Base-by-base conservation (phyloP, 2,329 filamentous ascomycete genomes). In the Laburnicola sp. region DNA sequence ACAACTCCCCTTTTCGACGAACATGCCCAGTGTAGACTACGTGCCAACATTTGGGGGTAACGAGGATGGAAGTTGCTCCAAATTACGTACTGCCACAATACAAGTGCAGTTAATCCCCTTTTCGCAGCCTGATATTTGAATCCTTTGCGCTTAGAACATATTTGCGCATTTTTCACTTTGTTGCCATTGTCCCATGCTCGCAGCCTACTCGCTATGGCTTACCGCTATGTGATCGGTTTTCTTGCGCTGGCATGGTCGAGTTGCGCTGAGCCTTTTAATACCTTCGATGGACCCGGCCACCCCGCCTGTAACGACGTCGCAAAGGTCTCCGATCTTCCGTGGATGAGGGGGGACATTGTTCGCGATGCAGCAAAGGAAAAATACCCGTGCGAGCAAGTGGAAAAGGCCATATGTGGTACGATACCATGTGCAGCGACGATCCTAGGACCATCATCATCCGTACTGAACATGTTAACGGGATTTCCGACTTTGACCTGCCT, bases 351-450 rank as follows among this genome's bases (percentile, higher is more conserved):
- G 67, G 53, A 60, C 3, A 58, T 78, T 27, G 77, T 81, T 41
- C 73, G 74, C 43, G 61, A 71, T 25, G 76, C 77, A 10, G 65
- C 72, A 23, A 64, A 65, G 5, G 64, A 68, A 72, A 72, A 25
- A 72, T 72, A 9, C 74, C 74, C 2, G 72, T 81, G 25, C 74
- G 78, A 39, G 78, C 78, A 8, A 76, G 72, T 3, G 79, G 76
- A 2, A 80, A 80, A 58, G 78, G 76, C 2, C 78, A 80, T 59
- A 79, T 78, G 73, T 79, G 78, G 78, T 81, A 80, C 60, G 77
- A 81, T 57, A 81, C 79, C 28, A 79, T 80, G 73, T 81, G 78
- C 66, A 75, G 75, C 37, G 78, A 80, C 62, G 70, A 78, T 51
- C 65, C 71, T 25, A 60, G 65, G 38, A 81, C 78, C 2, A 65